Conservation (phyloP, 768 basidiomycete species). For the Hypsizygus marmoreus region DNA sequence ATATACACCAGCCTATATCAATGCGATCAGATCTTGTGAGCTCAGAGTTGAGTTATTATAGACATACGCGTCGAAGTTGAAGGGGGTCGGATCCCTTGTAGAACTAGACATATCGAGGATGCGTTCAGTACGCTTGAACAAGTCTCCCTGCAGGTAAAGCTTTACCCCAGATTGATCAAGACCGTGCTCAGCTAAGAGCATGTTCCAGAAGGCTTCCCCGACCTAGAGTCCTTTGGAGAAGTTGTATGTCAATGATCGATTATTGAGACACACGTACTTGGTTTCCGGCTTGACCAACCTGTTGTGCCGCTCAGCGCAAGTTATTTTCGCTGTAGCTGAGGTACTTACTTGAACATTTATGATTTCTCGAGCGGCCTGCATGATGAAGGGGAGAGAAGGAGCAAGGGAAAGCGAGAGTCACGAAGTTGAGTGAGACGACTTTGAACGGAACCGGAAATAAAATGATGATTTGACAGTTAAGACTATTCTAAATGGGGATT, state of each 20-base stretch:
- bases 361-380: conserved; percentile 61
- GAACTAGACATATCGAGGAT: no score
- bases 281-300: conserved; percentile 75
- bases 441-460: no score
- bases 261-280: conserved; percentile 32
- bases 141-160: conserved; percentile 8
- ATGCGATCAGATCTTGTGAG: conserved; percentile 2
- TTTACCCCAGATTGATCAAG: conserved; percentile 70
- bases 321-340: not conserved
- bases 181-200: conserved; percentile 86
- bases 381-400: conserved; percentile 1
- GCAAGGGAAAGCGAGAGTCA: conserved; percentile 4
- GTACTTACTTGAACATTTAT: conserved; percentile 73
- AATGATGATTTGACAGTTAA: no score
- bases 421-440: conserved; percentile 11
- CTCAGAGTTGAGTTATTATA: not conserved
- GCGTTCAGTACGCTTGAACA: not conserved
- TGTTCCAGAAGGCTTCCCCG: conserved; percentile 88
- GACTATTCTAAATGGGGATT: no score
- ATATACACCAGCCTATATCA: conserved; percentile 71
- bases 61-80: conserved; percentile 69
- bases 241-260: conserved; percentile 63
- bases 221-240: conserved; percentile 40
- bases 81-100: conserved; percentile 75
- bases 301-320: conserved; percentile 12